Conservation (phyloP, 1,284 basidiomycete genomes). For the Puccinia triticina region DNA sequence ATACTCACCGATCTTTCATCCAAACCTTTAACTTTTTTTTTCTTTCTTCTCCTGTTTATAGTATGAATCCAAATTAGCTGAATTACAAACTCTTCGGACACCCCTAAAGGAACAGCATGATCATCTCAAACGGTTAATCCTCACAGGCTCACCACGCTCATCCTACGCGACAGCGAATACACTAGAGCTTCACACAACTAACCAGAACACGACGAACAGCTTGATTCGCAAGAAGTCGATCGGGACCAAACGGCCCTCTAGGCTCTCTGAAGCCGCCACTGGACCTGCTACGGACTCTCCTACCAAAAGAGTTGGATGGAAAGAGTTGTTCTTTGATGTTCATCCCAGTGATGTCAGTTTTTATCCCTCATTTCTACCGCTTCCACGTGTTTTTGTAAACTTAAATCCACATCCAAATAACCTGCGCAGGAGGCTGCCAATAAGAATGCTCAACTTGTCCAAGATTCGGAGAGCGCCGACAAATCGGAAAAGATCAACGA, state of each 20-base stretch:
- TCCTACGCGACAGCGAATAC: conserved; percentile 31
- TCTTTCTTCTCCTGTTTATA: background rate
- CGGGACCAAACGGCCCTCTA: conserved; percentile 12
- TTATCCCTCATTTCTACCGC: background rate
- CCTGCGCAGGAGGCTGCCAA: background rate
- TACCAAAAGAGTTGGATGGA: conserved; percentile 35
- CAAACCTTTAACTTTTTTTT: conserved; percentile 22
- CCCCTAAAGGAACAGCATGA: conserved; percentile 47
- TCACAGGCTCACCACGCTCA: conserved; percentile 38
- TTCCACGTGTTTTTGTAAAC: background rate
- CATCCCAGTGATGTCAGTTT: background rate
- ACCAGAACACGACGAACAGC: background rate
- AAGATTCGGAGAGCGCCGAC: conserved; percentile 2
- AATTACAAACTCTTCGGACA: conserved; percentile 45
- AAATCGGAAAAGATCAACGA: conserved; percentile 17
- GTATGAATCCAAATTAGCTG: conserved; percentile 48
- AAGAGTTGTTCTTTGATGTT: conserved; percentile 43
- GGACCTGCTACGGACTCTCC: background rate
- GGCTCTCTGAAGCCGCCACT: conserved; percentile 34
- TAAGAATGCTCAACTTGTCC: background rate
- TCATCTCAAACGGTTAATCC: conserved; percentile 40
- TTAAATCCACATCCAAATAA: background rate
- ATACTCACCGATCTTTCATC: background rate
- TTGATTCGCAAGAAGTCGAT: conserved; percentile 15
- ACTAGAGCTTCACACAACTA: conserved; percentile 1